Evolutionary conservation across 352 stramenopile genomes (phyloP), one percentile per base, ranked within the genome.

Genomic region (Phytophthora multivora): DNA sequence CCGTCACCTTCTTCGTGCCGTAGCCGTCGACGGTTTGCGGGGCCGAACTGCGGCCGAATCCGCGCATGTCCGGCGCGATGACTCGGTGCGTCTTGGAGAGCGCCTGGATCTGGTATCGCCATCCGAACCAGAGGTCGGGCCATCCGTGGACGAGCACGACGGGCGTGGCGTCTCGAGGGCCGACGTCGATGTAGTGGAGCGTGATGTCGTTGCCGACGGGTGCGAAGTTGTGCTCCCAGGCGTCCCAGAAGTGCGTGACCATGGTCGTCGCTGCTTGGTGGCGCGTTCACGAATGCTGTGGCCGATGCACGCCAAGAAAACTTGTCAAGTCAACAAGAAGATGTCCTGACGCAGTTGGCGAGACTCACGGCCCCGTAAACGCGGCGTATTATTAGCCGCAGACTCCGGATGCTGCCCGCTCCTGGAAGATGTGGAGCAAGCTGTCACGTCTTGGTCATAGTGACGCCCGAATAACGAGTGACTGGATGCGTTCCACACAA

Each of bases 81-180:
- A 89, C 52, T n/a, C 77, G 77, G 54, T 83, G 80, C 36, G 35
- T 67, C 18, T 70, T 69, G 36, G 69, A 79, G 9, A 89, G 63
- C 36, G 71, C 71, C 38, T 77, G 66, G 78, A 89, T 88, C 53
- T 89, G 80, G 63, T 77, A 71, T 33, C 75, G 76, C 79, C 81
- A 89, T 9, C 77, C 81, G 51, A 86, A 91, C 81, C 77, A 91
- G 28, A 91, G 56, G 48, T 91, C 82, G 18, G 82, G 82, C 73
- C 77, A 91, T 5, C 82, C 82, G 62, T 91, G 82, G 19, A 89
- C 73, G 47, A 91, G 74, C 47, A 91, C 69, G 25, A 91, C 50
- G 7, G 79, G 73, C 31, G 77, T 66, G 46, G 62, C 79, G 39
- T 88, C 75, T 8, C 58, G 51, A 18, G 75, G 79, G 3, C 79